Base-by-base conservation (phyloP, 441 rosid species). In the Geranium incanum region DNA sequence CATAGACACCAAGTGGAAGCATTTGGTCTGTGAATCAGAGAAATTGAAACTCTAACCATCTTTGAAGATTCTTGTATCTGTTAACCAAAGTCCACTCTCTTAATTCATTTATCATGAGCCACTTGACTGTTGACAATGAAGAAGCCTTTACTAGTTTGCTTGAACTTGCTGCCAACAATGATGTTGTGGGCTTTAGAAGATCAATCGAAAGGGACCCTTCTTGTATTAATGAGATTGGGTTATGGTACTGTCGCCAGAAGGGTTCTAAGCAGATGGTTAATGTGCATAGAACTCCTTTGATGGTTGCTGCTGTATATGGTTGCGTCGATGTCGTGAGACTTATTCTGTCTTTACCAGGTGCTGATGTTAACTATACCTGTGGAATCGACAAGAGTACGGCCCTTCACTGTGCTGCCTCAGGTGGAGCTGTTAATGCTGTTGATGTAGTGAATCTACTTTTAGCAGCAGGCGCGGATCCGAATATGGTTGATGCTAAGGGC, bases 301-400 rank as follows among this genome's bases (percentile, higher is more conserved):
- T 88, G 94, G 91, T 88, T 13, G 91, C 94, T 63, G 84, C 94
- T 37, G 84, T 87, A 3, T 88, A 83, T 16, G 94, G 94, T 38
- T 87, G 94, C 64, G 60, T 84, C 5, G 91, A 87, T 76, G 88
- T 87, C 63, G 82, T 88, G 23, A 85, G 80, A 55, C 78, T 87
- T 69, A 85, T 88, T 66, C 81, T 88, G 16, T 84, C 87, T 19
- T 66, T 82, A 67, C 83, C 88, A 0, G 88, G 78, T 78, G 87
- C 87, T 48, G 85, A 86, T 75, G 89, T 88, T 21, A 87, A 88
- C 72, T 82, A 79, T 0, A 64, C 83, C 39, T 87, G 88, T 9
- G 88, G 94, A 7, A 74, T 74, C 15, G 94, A 87, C 33, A 78
- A 80, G 75, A 83, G 84, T 75, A 87, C 91, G 0, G 89, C 94